Base-by-base conservation (phyloP, 331 rosid genomes). In the Pyrus hybrid region DNA sequence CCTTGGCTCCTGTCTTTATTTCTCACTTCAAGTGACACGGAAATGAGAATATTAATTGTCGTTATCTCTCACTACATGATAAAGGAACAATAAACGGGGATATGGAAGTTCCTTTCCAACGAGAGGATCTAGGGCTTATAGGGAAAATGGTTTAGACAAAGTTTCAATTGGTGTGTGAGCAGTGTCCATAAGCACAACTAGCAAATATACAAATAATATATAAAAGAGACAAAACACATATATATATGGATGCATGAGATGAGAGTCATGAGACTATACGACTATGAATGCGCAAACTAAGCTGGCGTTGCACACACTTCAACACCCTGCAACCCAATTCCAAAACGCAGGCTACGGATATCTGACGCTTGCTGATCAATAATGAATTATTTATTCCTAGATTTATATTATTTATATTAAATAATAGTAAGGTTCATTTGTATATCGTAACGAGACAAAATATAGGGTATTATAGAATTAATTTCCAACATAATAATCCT, bases 281-380 rank as follows among this genome's bases (percentile, higher is more conserved):
- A 37, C 45, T 3, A 20, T 29, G 28, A 20, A 21, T 18, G 10
- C 65, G 4, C 20, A 62, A 25, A 66, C 21, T 41, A 30, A 67
- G 37, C 68, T 67, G 60, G 67, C 2, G 60, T 56, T 76, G 53
- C 80, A 68, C 74, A 30, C 22, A 76, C 67, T 45, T 68, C 74
- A 26, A 67, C 7, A 68, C 53, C 47, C 11, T 17, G 4, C 29
- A 18, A 30, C 75, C 21, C 35, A 26, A 70, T 51, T 29, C 35
- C 74, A 51, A 56, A 56, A 33, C 11, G 2, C 18, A 57, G 14
- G 37, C 65, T 30, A 54, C 51, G 33, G 63, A 32, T 32, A 53
- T 6, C 66, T 29, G 37, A 43, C 57, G 11, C 37, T 30, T 37
- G 68, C 49, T 58, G 53, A 30, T 22, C 35, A 25, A 30, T 37